Evolutionary conservation across 73 alveolate species (phyloP), one percentile per base, ranked within the genome.

Genomic region (Effrenium voratum): DNA sequence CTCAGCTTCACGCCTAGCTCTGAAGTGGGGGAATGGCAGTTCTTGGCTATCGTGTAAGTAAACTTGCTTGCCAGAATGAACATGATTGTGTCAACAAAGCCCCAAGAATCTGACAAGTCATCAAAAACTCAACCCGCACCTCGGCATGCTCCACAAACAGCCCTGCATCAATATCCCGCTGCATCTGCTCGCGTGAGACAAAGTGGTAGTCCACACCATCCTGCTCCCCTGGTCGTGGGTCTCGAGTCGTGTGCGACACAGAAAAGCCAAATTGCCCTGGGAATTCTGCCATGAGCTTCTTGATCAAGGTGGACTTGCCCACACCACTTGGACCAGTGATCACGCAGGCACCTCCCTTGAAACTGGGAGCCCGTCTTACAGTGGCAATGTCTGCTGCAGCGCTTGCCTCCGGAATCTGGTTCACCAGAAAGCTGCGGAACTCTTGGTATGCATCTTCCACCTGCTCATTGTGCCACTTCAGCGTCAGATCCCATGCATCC

Each of bases 311-410:
- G 50, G 99, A 99, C 95, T 99, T 99, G 80, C 99, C 99, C 2
- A 99, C 99, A 30, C 99, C 99, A 19, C 99, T 99, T 41, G 99
- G 99, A 47, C 99, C 99, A 46, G 99, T 99, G 50, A 99, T 82
- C 68, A 99, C 99, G 76, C 96, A 90, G 34, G 96, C 96, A 68
- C 96, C 96, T n/a, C 96, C 96, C 28, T 46, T 43, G 96, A 90
- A 90, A 19, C 52, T 30, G 16, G 96, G 96, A 5, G 70, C 73
- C 10, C 76, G 87, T 52, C 96, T 66, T 38, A 87, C 95, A 10
- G 95, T 87, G 44, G 95, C 95, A 30, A 87, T 87, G 28, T 87
- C n/a, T 19, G 50, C 60, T 22, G 77, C 44, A 49, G 91, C 46
- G 24, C 28, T 82, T 2, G 44, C n/a, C 15, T 55, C 55, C 46